Conservation (phyloP, 768 basidiomycete species). For the Solioccasus polychromus region DNA sequence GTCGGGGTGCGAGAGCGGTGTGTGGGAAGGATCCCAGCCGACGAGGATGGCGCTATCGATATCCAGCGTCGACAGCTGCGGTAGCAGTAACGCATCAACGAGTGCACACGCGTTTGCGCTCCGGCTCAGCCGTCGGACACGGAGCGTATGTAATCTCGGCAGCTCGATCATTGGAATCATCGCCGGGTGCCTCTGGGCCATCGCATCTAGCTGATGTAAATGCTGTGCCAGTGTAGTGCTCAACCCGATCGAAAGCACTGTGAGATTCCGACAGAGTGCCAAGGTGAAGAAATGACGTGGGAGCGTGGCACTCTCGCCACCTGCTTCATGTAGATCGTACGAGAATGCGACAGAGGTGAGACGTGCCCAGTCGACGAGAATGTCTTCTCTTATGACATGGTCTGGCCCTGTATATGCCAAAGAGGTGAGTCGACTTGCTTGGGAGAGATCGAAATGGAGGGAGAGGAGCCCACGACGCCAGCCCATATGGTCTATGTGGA, state of each 20-base stretch:
- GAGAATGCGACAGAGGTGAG: conserved; percentile 25
- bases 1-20: conserved; percentile 12
- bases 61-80: conserved; percentile 18
- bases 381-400: conserved; percentile 19
- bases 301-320: conserved; percentile 21
- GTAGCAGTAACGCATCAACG: conserved; percentile 20
- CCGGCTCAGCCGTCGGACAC: conserved; percentile 21
- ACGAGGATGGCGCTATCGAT: conserved; percentile 22
- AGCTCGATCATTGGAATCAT: conserved; percentile 11
- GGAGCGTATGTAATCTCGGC: conserved; percentile 20
- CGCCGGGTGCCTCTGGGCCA: conserved; percentile 4
- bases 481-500: conserved; percentile 28
- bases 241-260: conserved; percentile 22
- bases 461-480: conserved; percentile 23
- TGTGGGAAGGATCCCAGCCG: conserved; percentile 11
- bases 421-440: conserved; percentile 16
- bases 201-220: conserved; percentile 10
- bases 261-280: conserved; percentile 17
- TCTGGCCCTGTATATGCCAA: conserved; percentile 27
- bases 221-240: conserved; percentile 11
- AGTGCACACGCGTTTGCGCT: conserved; percentile 16
- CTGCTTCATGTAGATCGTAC: conserved; percentile 25
- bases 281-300: conserved; percentile 19
- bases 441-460: conserved; percentile 18
- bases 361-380: conserved; percentile 20